Conservation (phyloP, 768 basidiomycete species). For the Mycena pura region DNA sequence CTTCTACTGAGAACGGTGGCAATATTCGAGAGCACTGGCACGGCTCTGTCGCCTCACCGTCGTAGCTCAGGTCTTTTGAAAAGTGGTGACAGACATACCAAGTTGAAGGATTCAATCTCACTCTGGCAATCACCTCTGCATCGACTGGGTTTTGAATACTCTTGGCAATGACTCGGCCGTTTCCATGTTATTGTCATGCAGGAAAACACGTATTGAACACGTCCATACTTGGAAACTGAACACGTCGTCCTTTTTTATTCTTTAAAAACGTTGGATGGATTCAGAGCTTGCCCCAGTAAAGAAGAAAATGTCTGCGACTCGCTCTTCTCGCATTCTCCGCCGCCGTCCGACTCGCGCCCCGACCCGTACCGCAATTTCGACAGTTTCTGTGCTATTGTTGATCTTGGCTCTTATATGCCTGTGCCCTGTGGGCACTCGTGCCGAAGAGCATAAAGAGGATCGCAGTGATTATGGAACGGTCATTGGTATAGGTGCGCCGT, state of each 20-base stretch:
- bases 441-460: conserved; percentile 51
- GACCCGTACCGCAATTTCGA: conserved; percentile 63
- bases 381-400: conserved; percentile 56
- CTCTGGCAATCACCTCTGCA: no score
- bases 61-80: no score
- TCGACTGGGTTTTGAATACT: no score
- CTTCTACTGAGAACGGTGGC: no score
- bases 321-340: conserved; percentile 5
- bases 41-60: no score
- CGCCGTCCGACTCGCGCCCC: conserved; percentile 27
- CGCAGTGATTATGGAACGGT: conserved; percentile 76
- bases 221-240: conserved; percentile 12
- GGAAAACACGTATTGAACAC: conserved; percentile 21
- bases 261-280: conserved; percentile 1
- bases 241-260: conserved; percentile 9
- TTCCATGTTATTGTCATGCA: conserved; percentile 6
- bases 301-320: no score
- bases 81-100: no score
- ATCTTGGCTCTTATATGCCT: conserved; percentile 70
- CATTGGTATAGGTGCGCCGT: conserved; percentile 74
- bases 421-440: conserved; percentile 63
- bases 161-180: conserved; percentile 12
- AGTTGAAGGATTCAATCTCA: no score
- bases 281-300: conserved; percentile 51
- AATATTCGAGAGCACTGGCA: no score